These are phyloP conservation scores for Inga laurina DNA, from an alignment of 306 rosid genomes.

Conservation along the genomic window DNA sequence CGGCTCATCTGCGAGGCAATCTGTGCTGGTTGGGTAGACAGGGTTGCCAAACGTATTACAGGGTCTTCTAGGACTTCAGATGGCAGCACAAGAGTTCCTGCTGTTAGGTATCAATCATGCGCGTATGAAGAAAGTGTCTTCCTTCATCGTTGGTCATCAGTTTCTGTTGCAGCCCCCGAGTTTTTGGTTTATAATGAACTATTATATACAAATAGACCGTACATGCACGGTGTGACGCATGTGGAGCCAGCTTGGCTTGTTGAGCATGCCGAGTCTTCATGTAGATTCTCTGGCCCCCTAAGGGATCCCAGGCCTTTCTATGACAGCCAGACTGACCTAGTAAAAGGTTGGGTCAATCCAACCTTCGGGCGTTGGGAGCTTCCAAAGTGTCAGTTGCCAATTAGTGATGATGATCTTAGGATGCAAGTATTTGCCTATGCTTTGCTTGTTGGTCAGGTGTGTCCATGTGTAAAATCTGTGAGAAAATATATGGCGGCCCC, in stretches of 20 bases:
- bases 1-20: constrained; percentile 78
- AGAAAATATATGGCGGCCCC: constrained; percentile 68
- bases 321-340: constrained; percentile 63
- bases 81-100: constrained; percentile 47
- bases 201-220: constrained; percentile 67
- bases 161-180: constrained; percentile 69
- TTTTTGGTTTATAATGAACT: constrained; percentile 90
- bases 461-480: constrained; percentile 65
- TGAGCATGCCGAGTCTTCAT: constrained; percentile 67
- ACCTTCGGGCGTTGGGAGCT: constrained; percentile 88
- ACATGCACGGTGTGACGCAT: constrained; percentile 87
- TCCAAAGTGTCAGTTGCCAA: constrained; percentile 56
- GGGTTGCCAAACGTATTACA: constrained; percentile 80
- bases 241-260: constrained; percentile 87
- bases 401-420: constrained; percentile 41
- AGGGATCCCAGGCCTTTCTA: constrained; percentile 69
- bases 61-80: constrained; percentile 46
- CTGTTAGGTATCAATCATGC: constrained; percentile 69
- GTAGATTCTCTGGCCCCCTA: constrained; percentile 64
- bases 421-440: constrained; percentile 69
- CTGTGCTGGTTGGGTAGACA: constrained; percentile 99
- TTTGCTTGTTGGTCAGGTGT: constrained; percentile 86
- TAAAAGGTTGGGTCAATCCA: constrained; percentile 64
- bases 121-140: constrained; percentile 67
- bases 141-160: constrained; percentile 75